Conservation (phyloP, 208 protist species). For the Acanthamoeba rhysodes region DNA sequence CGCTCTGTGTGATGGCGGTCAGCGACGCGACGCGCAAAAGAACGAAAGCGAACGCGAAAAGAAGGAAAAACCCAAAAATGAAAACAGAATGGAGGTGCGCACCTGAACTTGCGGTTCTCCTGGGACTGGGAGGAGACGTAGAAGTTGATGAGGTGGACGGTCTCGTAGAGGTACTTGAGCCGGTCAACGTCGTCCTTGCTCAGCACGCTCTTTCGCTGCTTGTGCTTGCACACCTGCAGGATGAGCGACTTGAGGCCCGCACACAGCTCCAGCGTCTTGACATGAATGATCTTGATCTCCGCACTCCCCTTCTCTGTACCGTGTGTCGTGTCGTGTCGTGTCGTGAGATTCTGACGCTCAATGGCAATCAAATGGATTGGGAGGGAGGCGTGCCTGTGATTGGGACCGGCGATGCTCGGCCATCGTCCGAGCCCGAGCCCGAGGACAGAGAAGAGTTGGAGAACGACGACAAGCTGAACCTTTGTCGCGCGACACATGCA, state of each 20-base stretch:
- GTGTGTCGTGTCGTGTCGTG: not conserved
- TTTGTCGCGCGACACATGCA: not conserved
- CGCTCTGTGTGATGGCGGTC: not conserved
- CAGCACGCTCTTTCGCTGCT: constrained; percentile 37
- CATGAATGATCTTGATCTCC: constrained; percentile 54
- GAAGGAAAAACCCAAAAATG: not conserved
- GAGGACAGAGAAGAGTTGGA: constrained; percentile 26
- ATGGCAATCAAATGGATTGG: not conserved
- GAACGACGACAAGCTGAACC: not conserved
- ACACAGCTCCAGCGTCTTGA: constrained; percentile 56
- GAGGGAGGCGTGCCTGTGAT: not conserved
- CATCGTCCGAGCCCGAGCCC: constrained; percentile 48
- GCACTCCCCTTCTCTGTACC: constrained; percentile 25
- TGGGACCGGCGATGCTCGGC: not conserved
- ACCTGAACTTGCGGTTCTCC: constrained; percentile 61
- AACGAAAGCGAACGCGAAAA: not conserved
- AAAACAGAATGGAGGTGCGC: not conserved
- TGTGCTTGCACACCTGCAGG: constrained; percentile 60
- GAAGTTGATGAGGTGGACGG: constrained; percentile 73
- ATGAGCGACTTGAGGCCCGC: constrained; percentile 53
- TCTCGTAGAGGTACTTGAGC: constrained; percentile 75
- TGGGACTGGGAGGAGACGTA: constrained; percentile 74
- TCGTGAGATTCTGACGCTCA: not conserved
- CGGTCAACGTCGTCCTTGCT: constrained; percentile 67
- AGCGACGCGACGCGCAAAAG: too few relatives aligned